These are phyloP conservation scores for Gnaphalium uliginosum DNA, from an alignment of 129 eudicot genomes.

Conservation along the genomic window DNA sequence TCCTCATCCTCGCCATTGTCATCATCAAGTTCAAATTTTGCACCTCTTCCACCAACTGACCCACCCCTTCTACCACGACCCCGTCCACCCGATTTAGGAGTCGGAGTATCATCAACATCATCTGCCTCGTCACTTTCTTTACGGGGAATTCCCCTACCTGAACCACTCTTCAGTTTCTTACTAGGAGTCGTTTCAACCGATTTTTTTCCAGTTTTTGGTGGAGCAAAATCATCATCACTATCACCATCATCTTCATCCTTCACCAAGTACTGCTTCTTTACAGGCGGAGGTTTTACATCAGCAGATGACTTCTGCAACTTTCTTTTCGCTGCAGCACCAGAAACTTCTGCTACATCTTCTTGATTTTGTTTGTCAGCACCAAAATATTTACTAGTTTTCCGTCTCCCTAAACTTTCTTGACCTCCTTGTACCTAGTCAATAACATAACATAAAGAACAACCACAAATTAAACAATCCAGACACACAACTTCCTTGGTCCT, in stretches of 20 bases:
- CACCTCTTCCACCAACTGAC: conserved; percentile 39
- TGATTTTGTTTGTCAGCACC: conserved; percentile 48
- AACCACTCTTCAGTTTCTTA: conserved; percentile 70
- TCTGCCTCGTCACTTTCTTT: conserved; percentile 57
- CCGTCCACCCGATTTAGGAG: conserved; percentile 72
- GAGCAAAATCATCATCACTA: conserved; percentile 73
- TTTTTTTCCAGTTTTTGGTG: conserved; percentile 45
- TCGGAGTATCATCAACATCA: conserved; percentile 34
- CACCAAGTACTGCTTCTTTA: conserved; percentile 50
- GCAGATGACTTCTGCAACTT: conserved; percentile 44
- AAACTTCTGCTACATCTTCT: conserved; percentile 51
- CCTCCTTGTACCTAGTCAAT: conserved; percentile 52
- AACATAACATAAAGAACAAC: neutral
- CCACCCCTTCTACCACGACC: conserved; percentile 79
- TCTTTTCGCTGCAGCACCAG: conserved; percentile 54
- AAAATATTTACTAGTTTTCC: conserved; percentile 89
- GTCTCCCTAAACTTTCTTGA: conserved; percentile 69
- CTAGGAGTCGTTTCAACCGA: conserved; percentile 57
- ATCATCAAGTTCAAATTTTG: conserved; percentile 50
- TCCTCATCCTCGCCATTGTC: conserved; percentile 50
- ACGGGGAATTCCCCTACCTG: conserved; percentile 60
- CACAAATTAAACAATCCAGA: neutral
- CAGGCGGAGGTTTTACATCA: conserved; percentile 57
- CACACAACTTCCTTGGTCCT: conserved; percentile 5
- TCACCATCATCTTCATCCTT: conserved; percentile 62